Evolutionary conservation across 805 yeast genomes (phyloP).

Genomic region (Candida dajiaensis): DNA sequence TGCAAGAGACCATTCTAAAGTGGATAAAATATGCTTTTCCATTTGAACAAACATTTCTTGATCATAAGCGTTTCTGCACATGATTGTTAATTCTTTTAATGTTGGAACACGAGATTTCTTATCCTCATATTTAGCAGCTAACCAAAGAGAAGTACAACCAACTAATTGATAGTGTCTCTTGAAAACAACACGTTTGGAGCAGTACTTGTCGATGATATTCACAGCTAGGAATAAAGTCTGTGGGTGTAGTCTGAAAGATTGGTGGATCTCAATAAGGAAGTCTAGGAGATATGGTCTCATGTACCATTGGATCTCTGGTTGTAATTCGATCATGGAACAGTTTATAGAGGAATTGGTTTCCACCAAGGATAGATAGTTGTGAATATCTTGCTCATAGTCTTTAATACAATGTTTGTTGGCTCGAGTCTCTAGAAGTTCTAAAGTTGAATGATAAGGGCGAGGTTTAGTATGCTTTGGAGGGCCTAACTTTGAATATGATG

Average conservation of each 20-base stretch:
- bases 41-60: conserved; percentile 62
- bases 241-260: conserved; percentile 52
- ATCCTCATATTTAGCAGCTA: conserved; percentile 74
- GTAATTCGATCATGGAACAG: conserved; percentile 63
- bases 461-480: conserved; percentile 25
- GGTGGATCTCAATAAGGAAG: conserved; percentile 63
- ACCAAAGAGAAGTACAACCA: conserved; percentile 83
- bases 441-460: conserved; percentile 28
- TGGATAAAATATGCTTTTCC: conserved; percentile 70
- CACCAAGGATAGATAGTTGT: conserved; percentile 31
- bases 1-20: conserved; percentile 56
- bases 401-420: conserved; percentile 34
- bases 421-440: conserved; percentile 40
- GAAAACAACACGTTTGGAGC: conserved; percentile 73
- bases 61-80: conserved; percentile 64
- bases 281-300: conserved; percentile 78
- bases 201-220: conserved; percentile 75
- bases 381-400: conserved; percentile 40
- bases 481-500: conserved; percentile 19
- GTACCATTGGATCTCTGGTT: conserved; percentile 77
- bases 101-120: conserved; percentile 63
- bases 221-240: conserved; percentile 64
- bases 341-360: conserved; percentile 29
- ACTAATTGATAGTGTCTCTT: conserved; percentile 79
- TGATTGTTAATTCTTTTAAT: conserved; percentile 53